Evolutionary conservation across 2,329 filamentous ascomycete species (phyloP).

Genomic region (Beauveria australis): DNA sequence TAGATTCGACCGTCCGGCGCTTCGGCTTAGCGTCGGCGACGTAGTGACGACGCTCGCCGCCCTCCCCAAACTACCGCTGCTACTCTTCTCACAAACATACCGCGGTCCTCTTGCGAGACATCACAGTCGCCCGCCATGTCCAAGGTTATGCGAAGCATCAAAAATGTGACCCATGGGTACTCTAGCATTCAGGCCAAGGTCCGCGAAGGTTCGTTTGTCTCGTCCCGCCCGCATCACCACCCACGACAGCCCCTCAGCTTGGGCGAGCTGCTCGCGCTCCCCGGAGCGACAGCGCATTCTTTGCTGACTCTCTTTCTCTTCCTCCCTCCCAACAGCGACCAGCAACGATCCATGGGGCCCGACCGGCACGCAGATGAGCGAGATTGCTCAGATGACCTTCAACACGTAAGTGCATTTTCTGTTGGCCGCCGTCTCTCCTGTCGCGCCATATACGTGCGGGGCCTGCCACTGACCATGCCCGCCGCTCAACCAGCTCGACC

Average conservation of each 20-base stretch:
- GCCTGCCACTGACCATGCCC: background rate
- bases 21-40: slow-evolving; percentile 10
- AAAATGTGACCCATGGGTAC: slow-evolving; percentile 99
- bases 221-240: background rate
- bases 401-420: slow-evolving; percentile 63
- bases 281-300: slow-evolving; percentile 15
- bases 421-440: slow-evolving; percentile 1
- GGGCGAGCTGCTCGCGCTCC: background rate
- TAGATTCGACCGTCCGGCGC: slow-evolving; percentile 3
- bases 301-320: background rate
- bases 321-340: slow-evolving; percentile 56
- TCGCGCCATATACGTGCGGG: background rate
- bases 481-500: slow-evolving; percentile 55
- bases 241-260: background rate
- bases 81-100: background rate
- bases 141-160: slow-evolving; percentile 93
- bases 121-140: slow-evolving; percentile 58
- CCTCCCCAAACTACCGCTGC: slow-evolving; percentile 1
- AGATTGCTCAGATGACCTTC: slow-evolving; percentile 96
- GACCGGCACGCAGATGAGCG: slow-evolving; percentile 95
- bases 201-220: slow-evolving; percentile 67
- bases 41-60: slow-evolving; percentile 9
- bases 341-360: slow-evolving; percentile 99
- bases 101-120: slow-evolving; percentile 6
- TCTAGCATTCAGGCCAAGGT: slow-evolving; percentile 96